These are phyloP conservation scores for Circinella umbellata DNA, from an alignment of 371 early-diverging fungal genomes.

Conservation along the genomic window DNA sequence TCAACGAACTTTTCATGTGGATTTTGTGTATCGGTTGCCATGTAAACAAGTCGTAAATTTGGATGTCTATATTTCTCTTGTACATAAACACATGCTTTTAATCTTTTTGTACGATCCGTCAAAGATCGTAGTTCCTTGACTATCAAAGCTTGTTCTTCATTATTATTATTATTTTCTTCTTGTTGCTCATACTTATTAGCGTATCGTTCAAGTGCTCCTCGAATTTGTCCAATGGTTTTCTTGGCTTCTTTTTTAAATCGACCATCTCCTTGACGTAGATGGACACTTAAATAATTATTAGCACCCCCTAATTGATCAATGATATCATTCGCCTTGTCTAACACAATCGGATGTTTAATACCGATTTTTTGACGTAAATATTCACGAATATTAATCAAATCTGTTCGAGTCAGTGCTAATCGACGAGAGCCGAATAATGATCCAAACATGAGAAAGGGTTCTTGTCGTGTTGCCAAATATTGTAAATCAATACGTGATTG, in stretches of 20 bases:
- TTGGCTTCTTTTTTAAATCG: conserved; percentile 24
- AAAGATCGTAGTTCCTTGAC: not conserved
- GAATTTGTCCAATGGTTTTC: conserved; percentile 25
- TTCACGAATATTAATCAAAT: conserved; percentile 14
- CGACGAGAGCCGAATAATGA: conserved; percentile 39
- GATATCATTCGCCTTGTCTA: conserved; percentile 22
- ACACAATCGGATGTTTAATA: conserved; percentile 28
- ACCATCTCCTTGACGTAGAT: conserved; percentile 43
- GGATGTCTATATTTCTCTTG: conserved; percentile 18
- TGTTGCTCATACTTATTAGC: not conserved
- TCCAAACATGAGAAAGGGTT: conserved; percentile 37
- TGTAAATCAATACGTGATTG: conserved; percentile 20
- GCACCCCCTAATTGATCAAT: conserved; percentile 32
- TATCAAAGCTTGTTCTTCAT: not conserved
- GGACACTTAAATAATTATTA: conserved; percentile 34
- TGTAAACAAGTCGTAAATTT: conserved; percentile 33
- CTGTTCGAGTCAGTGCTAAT: conserved; percentile 15
- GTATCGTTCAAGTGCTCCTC: not conserved
- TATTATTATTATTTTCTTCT: not conserved
- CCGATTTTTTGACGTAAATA: conserved; percentile 20
- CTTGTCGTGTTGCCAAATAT: conserved; percentile 22
- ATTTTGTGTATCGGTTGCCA: conserved; percentile 45
- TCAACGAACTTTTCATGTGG: conserved; percentile 28
- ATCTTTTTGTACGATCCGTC: not conserved
- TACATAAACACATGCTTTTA: conserved; percentile 14